Evolutionary conservation across 495 filamentous ascomycete genomes (phyloP).

Genomic region (Neurospora sp.): DNA sequence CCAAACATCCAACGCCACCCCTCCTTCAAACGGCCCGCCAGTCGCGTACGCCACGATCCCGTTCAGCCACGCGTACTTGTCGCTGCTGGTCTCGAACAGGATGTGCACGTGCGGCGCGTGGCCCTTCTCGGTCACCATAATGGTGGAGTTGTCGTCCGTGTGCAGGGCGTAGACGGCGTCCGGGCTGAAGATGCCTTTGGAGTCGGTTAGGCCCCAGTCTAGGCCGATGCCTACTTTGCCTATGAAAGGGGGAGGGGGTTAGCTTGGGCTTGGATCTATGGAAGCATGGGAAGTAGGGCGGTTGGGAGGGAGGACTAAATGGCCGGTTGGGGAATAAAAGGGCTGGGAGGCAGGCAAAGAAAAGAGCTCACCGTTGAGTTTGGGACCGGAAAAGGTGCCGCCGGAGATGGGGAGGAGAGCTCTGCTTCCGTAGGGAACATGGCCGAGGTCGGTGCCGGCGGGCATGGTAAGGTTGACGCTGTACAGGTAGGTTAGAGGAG

Average conservation of each 20-base stretch:
- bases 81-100: conserved; percentile 11
- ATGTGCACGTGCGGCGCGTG: conserved; percentile 9
- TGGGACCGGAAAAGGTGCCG: conserved; percentile 12
- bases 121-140: conserved; percentile 11
- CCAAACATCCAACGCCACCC: conserved; percentile 11
- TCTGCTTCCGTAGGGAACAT: conserved; percentile 9
- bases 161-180: conserved; percentile 12
- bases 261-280: not conserved
- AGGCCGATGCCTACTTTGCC: conserved; percentile 7
- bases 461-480: conserved; percentile 16
- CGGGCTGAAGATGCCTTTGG: conserved; percentile 11
- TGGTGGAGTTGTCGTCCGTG: conserved; percentile 9
- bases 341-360: not conserved
- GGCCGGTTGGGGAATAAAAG: too few species aligned
- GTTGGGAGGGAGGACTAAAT: too few species aligned
- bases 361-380: not conserved
- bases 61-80: conserved; percentile 12
- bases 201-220: conserved; percentile 13
- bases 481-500: conserved; percentile 11
- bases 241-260: not conserved
- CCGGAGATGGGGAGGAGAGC: conserved; percentile 12
- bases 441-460: conserved; percentile 9
- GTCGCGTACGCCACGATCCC: conserved; percentile 3
- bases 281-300: too few species aligned
- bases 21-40: conserved; percentile 3